phyloP scores from a whole-genome alignment of 1,284 basidiomycete species.

The Rhodotorula sp. region DNA sequence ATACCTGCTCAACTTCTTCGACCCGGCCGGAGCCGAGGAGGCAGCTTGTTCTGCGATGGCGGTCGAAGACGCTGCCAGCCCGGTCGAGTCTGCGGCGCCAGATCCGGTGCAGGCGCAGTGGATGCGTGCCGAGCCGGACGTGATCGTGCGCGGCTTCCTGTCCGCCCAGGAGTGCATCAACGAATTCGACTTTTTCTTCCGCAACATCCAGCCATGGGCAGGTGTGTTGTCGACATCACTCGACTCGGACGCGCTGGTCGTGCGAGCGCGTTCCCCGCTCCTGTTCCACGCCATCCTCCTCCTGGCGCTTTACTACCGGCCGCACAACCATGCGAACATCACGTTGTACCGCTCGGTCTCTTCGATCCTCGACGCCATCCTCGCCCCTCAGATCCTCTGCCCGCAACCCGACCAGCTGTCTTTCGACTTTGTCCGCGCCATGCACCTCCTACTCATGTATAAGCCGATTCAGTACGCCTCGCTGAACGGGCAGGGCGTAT shows the following conservation, averaged over 20 bases:
- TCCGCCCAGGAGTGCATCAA: constrained; percentile 27
- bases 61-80: constrained; percentile 25
- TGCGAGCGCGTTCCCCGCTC: constrained; percentile 36
- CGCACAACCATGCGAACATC: constrained; percentile 26
- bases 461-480: constrained; percentile 38
- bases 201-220: constrained; percentile 33
- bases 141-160: constrained; percentile 31
- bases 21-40: constrained; percentile 34
- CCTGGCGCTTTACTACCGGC: constrained; percentile 38
- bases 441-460: constrained; percentile 37
- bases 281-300: constrained; percentile 41
- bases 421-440: constrained; percentile 36
- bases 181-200: constrained; percentile 36
- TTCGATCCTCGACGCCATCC: constrained; percentile 35
- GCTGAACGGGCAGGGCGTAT: constrained; percentile 27
- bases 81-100: too few relatives aligned
- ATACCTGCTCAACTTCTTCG: constrained; percentile 29
- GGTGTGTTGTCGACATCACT: constrained; percentile 27
- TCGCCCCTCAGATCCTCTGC: constrained; percentile 39
- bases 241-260: constrained; percentile 24
- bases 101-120: neutral
- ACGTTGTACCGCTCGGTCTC: constrained; percentile 34
- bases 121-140: constrained; percentile 27
- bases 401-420: constrained; percentile 38
- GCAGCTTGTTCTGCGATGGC: constrained; percentile 23